Conservation (phyloP, 352 stramenopile genomes). For the Pythium rishiriense region DNA sequence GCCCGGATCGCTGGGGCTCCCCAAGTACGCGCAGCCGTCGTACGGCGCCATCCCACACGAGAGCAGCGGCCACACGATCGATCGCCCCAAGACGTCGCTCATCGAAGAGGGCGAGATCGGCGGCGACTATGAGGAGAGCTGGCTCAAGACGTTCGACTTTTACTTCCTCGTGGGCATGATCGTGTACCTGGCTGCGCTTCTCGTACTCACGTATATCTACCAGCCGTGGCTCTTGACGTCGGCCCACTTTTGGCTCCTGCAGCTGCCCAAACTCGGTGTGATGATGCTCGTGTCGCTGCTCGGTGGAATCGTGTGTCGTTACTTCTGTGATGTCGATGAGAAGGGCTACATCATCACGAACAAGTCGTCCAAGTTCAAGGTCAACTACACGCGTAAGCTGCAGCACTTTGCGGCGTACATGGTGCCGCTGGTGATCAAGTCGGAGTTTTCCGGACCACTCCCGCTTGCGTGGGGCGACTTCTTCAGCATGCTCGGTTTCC, state of each 20-base stretch:
- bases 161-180: conserved; percentile 59
- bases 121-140: conserved; percentile 57
- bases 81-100: conserved; percentile 48
- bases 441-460: conserved; percentile 52
- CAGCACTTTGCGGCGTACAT: conserved; percentile 80
- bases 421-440: conserved; percentile 75
- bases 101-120: conserved; percentile 63
- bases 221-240: conserved; percentile 43
- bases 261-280: conserved; percentile 50
- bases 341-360: conserved; percentile 85
- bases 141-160: conserved; percentile 57
- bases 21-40: conserved; percentile 36
- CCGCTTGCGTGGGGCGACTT: conserved; percentile 82
- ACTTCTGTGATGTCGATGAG: conserved; percentile 82
- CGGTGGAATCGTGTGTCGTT: conserved; percentile 76
- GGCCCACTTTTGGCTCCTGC: conserved; percentile 27
- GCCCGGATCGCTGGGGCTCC: conserved; percentile 39
- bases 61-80: conserved; percentile 34
- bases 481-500: conserved; percentile 77
- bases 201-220: conserved; percentile 54
- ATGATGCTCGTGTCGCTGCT: conserved; percentile 74
- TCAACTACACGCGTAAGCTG: conserved; percentile 88
- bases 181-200: conserved; percentile 39
- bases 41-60: conserved; percentile 48
- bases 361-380: conserved; percentile 76